Conservation (phyloP, 352 stramenopile genomes). For the Globisporangium echinulatum region DNA sequence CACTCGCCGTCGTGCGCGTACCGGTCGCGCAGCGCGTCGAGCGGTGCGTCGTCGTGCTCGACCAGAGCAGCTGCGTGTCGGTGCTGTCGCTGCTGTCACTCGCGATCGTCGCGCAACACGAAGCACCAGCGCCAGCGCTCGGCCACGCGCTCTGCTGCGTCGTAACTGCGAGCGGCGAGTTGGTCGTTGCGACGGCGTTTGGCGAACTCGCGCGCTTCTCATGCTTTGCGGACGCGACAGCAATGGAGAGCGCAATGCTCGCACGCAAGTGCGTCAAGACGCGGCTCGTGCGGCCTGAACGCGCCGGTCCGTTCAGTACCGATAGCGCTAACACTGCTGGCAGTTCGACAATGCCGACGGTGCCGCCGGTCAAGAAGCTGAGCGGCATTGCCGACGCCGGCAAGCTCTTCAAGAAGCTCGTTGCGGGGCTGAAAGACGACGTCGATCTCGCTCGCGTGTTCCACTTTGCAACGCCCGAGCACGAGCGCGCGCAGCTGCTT, state of each 20-base stretch:
- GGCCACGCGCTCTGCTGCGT: conserved; percentile 30
- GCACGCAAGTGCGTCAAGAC: conserved; percentile 50
- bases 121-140: conserved; percentile 20
- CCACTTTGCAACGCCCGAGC: conserved; percentile 31
- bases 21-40: conserved; percentile 50
- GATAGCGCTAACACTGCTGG: conserved; percentile 26
- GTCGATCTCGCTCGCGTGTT: conserved; percentile 75
- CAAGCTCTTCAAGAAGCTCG: conserved; percentile 73
- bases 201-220: conserved; percentile 65
- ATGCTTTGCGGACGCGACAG: conserved; percentile 42
- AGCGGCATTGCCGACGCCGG: conserved; percentile 36
- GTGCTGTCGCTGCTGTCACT: conserved; percentile 56
- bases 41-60: conserved; percentile 54
- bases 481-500: conserved; percentile 46
- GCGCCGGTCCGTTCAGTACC: conserved; percentile 23
- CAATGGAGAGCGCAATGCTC: conserved; percentile 52
- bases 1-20: conserved; percentile 46
- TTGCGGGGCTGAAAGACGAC: conserved; percentile 39
- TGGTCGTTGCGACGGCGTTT: conserved; percentile 53
- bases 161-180: conserved; percentile 43
- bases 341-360: conserved; percentile 5
- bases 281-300: conserved; percentile 29
- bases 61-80: conserved; percentile 63
- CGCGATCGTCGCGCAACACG: conserved; percentile 39
- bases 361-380: conserved; percentile 16